Conservation (phyloP, 2,329 filamentous ascomycete genomes). For the Aspergillus alliaceus region DNA sequence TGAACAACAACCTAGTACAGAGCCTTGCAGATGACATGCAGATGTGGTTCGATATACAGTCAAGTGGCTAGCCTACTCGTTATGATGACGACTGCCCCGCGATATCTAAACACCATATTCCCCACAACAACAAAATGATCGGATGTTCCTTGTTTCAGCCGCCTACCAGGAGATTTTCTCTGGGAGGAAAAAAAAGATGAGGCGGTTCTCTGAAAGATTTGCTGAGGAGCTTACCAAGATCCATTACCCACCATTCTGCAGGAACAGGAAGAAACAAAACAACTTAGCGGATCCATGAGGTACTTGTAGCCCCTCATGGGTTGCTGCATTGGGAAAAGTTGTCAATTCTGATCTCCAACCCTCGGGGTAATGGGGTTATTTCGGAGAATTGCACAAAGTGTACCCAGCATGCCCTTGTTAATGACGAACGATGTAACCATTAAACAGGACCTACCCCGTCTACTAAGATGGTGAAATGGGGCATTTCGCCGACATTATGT, state of each 20-base stretch:
- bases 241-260: not conserved
- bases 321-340: not conserved
- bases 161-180: not conserved
- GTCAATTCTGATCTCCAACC: not conserved
- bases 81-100: not conserved
- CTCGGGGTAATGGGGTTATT: not conserved
- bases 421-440: not conserved
- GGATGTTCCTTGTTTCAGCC: not conserved
- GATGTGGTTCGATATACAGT: not conserved
- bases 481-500: constrained; percentile 1
- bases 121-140: not conserved
- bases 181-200: not conserved
- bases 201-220: not conserved
- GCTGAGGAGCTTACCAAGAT: not conserved
- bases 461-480: not conserved
- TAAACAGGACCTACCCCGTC: not conserved
- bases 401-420: not conserved
- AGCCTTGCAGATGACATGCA: not conserved
- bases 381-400: not conserved
- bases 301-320: not conserved
- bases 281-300: not conserved
- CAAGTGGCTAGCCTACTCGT: not conserved
- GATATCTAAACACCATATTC: not conserved
- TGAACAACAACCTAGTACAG: not conserved
- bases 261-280: not conserved